Conservation (phyloP, 2,329 filamentous ascomycete genomes). For the Epichloe sp. region DNA sequence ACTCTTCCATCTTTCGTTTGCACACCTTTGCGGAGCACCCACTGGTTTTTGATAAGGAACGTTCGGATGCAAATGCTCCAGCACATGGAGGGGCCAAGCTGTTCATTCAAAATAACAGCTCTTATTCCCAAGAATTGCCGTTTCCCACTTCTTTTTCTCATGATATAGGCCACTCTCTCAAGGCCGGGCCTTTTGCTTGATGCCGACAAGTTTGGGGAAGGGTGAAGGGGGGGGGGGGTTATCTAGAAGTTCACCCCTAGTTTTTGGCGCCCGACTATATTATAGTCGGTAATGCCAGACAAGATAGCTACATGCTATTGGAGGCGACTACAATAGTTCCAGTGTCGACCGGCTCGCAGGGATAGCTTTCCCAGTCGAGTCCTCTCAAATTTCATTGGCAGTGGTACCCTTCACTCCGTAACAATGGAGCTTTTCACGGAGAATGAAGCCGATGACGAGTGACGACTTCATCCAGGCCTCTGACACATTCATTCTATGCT, state of each 20-base stretch:
- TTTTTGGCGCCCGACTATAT: background rate
- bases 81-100: no score
- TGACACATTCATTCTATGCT: background rate
- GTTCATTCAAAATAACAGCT: background rate
- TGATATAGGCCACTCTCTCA: background rate
- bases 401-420: no score
- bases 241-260: constrained; percentile 2
- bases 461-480: background rate
- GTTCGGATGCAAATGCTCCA: background rate
- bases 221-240: background rate
- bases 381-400: no score
- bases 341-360: background rate
- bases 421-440: no score
- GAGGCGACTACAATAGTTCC: background rate
- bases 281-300: background rate
- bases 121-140: background rate
- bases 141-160: background rate
- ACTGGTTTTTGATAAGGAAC: background rate
- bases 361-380: background rate
- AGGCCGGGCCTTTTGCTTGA: background rate
- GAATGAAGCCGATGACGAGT: background rate
- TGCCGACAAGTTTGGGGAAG: background rate
- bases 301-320: background rate
- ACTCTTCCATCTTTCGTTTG: no score
- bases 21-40: background rate